A percentile compares a stretch with the other conserved stretches of the same genome.
Evolutionary conservation across 2,329 filamentous ascomycete genomes (phyloP).

Genomic region (Trematosphaeria pertusa): DNA sequence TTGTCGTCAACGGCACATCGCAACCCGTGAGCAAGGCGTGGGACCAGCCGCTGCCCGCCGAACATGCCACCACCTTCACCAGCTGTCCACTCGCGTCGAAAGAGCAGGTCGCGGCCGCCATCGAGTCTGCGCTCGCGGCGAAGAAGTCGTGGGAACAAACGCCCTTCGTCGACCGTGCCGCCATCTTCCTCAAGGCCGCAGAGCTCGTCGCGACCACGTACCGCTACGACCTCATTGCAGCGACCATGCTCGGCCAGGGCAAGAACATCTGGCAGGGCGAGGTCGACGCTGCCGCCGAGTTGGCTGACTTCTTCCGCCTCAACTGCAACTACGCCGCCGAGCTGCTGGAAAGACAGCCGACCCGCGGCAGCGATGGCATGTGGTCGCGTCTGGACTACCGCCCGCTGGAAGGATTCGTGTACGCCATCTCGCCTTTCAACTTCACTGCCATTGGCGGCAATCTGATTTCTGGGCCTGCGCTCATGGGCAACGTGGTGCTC

Average conservation of each 20-base stretch:
- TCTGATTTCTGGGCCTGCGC: conserved; percentile 77
- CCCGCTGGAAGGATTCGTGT: conserved; percentile 90
- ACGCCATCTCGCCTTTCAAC: conserved; percentile 92
- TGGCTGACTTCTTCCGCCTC: conserved; percentile 88
- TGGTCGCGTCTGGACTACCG: conserved; percentile 89
- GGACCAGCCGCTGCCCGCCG: conserved; percentile 36
- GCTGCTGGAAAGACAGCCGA: conserved; percentile 83
- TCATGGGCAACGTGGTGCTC: conserved; percentile 91
- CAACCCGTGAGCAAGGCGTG: conserved; percentile 30
- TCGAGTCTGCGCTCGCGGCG: conserved; percentile 80
- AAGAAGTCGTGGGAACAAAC: conserved; percentile 84
- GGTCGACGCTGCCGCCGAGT: conserved; percentile 90
- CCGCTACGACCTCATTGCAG: conserved; percentile 91
- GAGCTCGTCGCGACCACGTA: conserved; percentile 90
- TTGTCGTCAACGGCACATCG: conserved; percentile 33
- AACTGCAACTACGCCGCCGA: conserved; percentile 93
- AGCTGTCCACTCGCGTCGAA: conserved; percentile 81
- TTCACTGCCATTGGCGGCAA: conserved; percentile 94
- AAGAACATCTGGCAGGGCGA: conserved; percentile 99
- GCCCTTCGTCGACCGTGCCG: conserved; percentile 87
- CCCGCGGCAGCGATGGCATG: conserved; percentile 77
- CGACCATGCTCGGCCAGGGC: conserved; percentile 93
- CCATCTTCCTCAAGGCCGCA: conserved; percentile 92
- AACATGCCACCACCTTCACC: conserved; percentile 75
- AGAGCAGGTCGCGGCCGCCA: conserved; percentile 76